Evolutionary conservation across 2,329 filamentous ascomycete species (phyloP), one percentile per base, ranked within the genome.

Genomic region (Elsinoe arachidis): DNA sequence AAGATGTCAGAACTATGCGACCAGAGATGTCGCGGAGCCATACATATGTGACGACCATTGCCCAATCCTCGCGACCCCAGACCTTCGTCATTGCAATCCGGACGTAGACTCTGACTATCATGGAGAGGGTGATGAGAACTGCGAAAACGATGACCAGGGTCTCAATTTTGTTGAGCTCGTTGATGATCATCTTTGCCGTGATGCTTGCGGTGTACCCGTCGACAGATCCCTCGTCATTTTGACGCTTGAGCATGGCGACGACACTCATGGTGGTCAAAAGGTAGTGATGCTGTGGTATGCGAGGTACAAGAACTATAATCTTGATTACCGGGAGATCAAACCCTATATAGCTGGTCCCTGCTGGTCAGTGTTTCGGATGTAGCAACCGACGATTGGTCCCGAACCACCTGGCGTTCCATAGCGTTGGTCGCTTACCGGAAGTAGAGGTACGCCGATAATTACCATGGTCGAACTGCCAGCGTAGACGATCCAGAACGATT

Each of bases 11-110:
- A 34, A 21, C 12, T 2, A 17, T 34, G 7, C 26, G 3, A n/a
- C 5, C 1, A 7, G 5, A 5, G 14, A 5, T 5, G 5, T 37
- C 3, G 12, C 14, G 47, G 26, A 19, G 2, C 2, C 52, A 9
- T 30, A 55, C 52, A 23, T 41, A 44, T 11, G 54, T 56, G 12
- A 37, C 43, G 3, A 56, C 23, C 54, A 56, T 56, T 3, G 54
- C 43, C 54, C 54, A 49, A 21, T 56, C 54, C 30, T 56, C 54
- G 17, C 38, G 14, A 10, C 41, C 41, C 15, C 35, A 55, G 26
- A 41, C 23, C 19, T 41, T 55, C 1, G 53, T 55, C 53, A 55
- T 55, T 11, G 35, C 35, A 6, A 44, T 7, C 12, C 53, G 53
- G 10, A 55, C 53, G 19, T 55, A 55, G 2, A 55, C 38, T 34